These are phyloP conservation scores for Salix suchowensis DNA, from an alignment of 345 rosid species.

Conservation along the genomic window DNA sequence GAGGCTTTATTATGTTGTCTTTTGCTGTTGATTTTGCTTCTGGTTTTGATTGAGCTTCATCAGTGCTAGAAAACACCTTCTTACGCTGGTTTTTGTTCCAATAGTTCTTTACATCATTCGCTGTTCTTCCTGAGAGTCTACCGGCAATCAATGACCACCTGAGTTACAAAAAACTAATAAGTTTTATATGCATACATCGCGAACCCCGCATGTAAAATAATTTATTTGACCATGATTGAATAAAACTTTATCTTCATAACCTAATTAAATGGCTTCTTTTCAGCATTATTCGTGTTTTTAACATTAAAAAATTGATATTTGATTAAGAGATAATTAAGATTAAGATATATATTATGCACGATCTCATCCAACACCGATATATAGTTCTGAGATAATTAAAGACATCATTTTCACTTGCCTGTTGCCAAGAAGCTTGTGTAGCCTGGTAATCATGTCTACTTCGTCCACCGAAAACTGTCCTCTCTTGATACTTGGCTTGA, in stretches of 20 bases:
- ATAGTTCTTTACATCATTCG: constrained; percentile 36
- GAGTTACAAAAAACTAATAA: background rate
- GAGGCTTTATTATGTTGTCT: constrained; percentile 21
- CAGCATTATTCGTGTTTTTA: no score
- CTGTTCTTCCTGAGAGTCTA: constrained; percentile 46
- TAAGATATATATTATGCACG: no score
- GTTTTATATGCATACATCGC: no score
- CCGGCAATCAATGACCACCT: constrained; percentile 51
- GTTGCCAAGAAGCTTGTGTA: constrained; percentile 7
- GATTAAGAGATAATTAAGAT: no score
- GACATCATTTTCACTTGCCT: background rate
- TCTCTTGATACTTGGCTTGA: constrained; percentile 9
- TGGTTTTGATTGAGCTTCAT: background rate
- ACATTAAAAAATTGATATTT: no score
- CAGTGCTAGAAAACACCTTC: background rate
- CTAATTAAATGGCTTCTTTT: no score
- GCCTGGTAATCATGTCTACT: constrained; percentile 11
- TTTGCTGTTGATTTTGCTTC: background rate
- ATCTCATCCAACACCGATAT: no score
- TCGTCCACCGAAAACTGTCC: background rate
- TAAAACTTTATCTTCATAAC: no score
- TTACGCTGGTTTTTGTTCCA: constrained; percentile 22
- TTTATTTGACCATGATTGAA: no score
- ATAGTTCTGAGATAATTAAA: no score
- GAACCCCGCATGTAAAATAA: no score